Evolutionary conservation across 2,329 filamentous ascomycete species (phyloP).

Genomic region (Didymella exigua): DNA sequence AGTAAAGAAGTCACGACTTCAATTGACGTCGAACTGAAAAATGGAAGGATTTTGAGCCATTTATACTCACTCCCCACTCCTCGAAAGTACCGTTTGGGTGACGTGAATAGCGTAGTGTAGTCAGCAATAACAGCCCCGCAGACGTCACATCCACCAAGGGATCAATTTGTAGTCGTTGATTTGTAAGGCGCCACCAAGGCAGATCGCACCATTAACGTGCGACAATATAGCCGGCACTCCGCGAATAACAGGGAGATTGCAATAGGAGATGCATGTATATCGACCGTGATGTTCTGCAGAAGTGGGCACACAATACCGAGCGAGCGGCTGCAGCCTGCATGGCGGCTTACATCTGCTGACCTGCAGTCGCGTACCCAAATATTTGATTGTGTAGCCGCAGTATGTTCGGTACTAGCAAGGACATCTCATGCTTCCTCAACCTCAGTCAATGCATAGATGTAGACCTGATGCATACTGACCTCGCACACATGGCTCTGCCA

Average conservation of each 20-base stretch:
- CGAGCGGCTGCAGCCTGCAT: no score
- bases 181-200: constrained; percentile 3
- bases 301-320: not conserved
- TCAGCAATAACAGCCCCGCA: constrained; percentile 8
- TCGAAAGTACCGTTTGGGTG: constrained; percentile 21
- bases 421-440: not conserved
- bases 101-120: constrained; percentile 22
- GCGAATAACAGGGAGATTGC: not conserved
- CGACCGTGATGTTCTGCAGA: not conserved
- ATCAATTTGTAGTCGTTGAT: constrained; percentile 2
- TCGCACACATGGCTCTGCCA: not conserved
- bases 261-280: not conserved
- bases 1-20: not conserved
- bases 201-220: not conserved
- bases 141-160: constrained; percentile 6
- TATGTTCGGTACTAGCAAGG: not conserved
- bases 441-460: not conserved
- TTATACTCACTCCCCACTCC: constrained; percentile 36
- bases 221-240: not conserved
- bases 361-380: not conserved
- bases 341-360: constrained; percentile 6
- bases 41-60: constrained; percentile 12
- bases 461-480: no score
- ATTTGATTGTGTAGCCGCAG: not conserved
- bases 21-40: constrained; percentile 5